These are phyloP conservation scores for Chrysanthemum lavandulifolium DNA, from an alignment of 129 eudicot species.

Conservation along the genomic window DNA sequence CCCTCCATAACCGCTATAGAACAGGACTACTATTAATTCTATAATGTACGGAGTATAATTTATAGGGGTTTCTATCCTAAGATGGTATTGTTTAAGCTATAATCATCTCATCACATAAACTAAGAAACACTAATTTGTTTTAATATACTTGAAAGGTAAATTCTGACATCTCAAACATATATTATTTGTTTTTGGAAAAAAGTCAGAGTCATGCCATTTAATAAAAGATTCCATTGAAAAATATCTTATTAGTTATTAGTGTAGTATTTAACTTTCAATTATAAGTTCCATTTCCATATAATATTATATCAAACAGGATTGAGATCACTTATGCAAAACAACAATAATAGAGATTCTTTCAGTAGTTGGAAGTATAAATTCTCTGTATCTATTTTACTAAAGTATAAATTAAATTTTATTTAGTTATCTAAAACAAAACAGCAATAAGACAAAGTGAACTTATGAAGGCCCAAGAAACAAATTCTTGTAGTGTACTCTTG, in stretches of 20 bases:
- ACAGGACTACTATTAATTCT: slow-evolving; percentile 17
- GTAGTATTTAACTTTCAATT: neutral
- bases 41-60: slow-evolving; percentile 2
- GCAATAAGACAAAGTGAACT: neutral
- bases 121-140: neutral
- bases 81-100: neutral
- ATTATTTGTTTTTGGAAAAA: neutral
- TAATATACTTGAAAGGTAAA: neutral
- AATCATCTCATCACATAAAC: slow-evolving; percentile 15
- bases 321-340: too few species aligned
- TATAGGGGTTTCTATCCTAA: neutral
- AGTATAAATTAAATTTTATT: too few species aligned
- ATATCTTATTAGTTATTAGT: neutral
- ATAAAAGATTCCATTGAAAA: neutral
- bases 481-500: neutral
- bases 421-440: too few species aligned
- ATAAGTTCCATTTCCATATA: neutral
- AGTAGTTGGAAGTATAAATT: too few species aligned
- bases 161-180: neutral
- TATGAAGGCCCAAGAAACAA: slow-evolving; percentile 1
- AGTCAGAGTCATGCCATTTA: neutral
- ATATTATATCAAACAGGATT: too few species aligned
- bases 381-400: too few species aligned
- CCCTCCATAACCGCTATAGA: slow-evolving; percentile 28
- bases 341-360: too few species aligned